Conservation (phyloP, 2,329 filamentous ascomycete species). For the Trichoderma arundinaceum region DNA sequence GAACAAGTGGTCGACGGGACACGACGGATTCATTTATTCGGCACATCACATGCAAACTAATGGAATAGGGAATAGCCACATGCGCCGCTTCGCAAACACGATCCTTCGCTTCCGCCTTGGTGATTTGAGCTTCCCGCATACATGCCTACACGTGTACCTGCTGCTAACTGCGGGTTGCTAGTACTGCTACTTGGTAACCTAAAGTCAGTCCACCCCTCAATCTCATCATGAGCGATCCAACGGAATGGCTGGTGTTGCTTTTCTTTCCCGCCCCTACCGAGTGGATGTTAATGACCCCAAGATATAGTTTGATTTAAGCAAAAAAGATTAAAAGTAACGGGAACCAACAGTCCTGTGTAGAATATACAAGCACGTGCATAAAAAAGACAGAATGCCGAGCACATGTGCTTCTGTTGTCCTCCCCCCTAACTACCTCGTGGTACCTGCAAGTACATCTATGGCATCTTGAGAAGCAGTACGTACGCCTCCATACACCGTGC, state of each 20-base stretch:
- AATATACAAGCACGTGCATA: constrained; percentile 5
- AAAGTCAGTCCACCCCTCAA: constrained; percentile 20
- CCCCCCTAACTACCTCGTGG: background rate
- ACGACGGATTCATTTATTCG: background rate
- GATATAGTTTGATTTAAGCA: background rate
- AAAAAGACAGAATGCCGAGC: background rate
- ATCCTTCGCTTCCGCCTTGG: too few species aligned
- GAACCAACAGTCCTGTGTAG: background rate
- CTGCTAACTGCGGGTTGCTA: background rate
- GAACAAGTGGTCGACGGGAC: background rate
- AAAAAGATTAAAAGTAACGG: background rate
- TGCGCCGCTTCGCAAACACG: background rate
- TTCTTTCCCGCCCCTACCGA: background rate
- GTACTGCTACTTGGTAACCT: background rate
- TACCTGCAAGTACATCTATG: background rate
- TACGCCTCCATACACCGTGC: constrained; percentile 2
- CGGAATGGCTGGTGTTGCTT: background rate
- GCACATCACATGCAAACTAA: background rate
- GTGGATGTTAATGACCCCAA: background rate
- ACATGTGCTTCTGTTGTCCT: background rate
- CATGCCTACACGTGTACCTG: too few species aligned
- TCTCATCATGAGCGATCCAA: too few species aligned
- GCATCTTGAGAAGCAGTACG: background rate
- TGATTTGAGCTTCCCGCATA: too few species aligned
- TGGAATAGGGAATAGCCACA: background rate